phyloP scores from a whole-genome alignment of 1,139 yeast species.

The Zygosaccharomyces pseudobailii region DNA sequence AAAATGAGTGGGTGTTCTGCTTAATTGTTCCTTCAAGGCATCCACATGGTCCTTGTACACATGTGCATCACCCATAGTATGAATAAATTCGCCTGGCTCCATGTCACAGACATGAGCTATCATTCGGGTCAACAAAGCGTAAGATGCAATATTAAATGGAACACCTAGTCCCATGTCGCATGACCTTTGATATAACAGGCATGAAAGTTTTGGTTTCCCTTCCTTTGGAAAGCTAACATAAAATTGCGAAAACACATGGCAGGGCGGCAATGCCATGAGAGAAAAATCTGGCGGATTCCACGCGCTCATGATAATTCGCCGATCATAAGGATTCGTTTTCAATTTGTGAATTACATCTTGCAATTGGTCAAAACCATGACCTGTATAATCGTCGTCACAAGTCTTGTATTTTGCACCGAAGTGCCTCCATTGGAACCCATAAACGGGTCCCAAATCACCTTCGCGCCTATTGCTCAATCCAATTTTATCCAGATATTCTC shows the following conservation, averaged over 20 bases:
- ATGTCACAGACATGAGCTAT: constrained; percentile 89
- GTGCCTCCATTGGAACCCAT: constrained; percentile 99
- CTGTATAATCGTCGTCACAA: constrained; percentile 81
- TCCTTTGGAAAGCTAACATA: constrained; percentile 74
- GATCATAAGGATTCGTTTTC: constrained; percentile 84
- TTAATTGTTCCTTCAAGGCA: constrained; percentile 74
- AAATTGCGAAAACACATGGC: constrained; percentile 94
- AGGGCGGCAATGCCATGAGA: constrained; percentile 96
- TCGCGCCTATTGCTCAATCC: constrained; percentile 79
- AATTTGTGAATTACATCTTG: constrained; percentile 73
- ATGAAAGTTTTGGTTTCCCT: constrained; percentile 65
- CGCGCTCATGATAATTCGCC: constrained; percentile 91
- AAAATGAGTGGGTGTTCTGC: constrained; percentile 69
- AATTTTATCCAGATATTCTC: constrained; percentile 78
- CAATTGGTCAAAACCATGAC: constrained; percentile 87
- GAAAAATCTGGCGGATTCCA: constrained; percentile 97
- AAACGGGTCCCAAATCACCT: constrained; percentile 97
- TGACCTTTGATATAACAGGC: constrained; percentile 92
- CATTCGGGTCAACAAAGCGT: constrained; percentile 88
- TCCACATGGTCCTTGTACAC: constrained; percentile 90
- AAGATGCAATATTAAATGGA: constrained; percentile 97
- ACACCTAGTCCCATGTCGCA: constrained; percentile 99
- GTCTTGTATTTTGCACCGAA: constrained; percentile 89
- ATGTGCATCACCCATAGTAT: constrained; percentile 95
- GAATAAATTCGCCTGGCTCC: constrained; percentile 93